Evolutionary conservation across 768 basidiomycete species (phyloP).

Genomic region (Boletales sp.): DNA sequence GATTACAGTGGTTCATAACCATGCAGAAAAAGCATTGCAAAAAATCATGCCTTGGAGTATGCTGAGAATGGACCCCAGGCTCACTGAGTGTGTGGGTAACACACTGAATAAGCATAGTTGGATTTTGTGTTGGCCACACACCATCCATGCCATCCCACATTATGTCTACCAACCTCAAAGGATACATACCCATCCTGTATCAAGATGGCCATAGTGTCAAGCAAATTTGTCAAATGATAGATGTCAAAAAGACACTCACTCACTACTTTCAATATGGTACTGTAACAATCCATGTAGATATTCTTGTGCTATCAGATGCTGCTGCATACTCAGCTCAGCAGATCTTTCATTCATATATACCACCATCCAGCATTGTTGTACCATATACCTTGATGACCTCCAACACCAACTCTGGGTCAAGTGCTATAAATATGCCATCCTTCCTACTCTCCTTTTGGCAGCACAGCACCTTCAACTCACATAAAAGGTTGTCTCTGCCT

Average conservation of each 20-base stretch:
- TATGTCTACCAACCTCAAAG: background rate
- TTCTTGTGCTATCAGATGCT: background rate
- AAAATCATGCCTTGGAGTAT: too few relatives aligned
- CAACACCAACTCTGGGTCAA: constrained; percentile 2
- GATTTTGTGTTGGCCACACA: too few relatives aligned
- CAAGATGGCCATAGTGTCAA: background rate
- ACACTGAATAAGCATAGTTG: too few relatives aligned
- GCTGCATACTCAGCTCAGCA: background rate
- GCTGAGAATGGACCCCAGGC: too few relatives aligned
- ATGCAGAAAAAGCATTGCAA: too few relatives aligned
- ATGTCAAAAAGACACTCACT: background rate
- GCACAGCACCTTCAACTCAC: constrained; percentile 4
- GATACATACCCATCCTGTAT: background rate
- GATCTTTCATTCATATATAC: background rate
- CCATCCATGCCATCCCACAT: background rate
- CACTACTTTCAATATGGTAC: background rate
- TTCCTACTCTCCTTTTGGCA: constrained; percentile 4
- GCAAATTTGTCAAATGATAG: background rate
- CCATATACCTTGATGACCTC: constrained; percentile 9
- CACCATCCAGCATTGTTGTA: background rate
- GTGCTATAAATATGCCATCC: background rate
- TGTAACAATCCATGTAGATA: background rate
- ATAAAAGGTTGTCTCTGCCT: constrained; percentile 8
- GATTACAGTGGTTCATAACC: too few relatives aligned
- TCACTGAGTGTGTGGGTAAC: too few relatives aligned